Base-by-base conservation (phyloP, 1,284 basidiomycete genomes). In the Microstroma glucosiphilum region DNA sequence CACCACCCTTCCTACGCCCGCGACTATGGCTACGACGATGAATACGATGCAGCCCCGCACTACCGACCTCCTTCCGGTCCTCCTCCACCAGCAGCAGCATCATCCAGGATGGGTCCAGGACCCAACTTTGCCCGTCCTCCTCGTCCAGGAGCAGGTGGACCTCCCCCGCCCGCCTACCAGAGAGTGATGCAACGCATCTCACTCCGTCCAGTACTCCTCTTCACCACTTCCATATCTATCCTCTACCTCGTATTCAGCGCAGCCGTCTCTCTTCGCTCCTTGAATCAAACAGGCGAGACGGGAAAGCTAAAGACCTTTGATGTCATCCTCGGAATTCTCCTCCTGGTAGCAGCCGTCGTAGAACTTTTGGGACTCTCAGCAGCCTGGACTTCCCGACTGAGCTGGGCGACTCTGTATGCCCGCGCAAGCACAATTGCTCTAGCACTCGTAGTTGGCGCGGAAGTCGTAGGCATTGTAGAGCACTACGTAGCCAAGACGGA, bases 161-260 rank as follows among this genome's bases (percentile, higher is more conserved):
- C 30, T 37, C 30, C 30, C 9, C 30, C 30, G 30, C 30, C 30
- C 30, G 30, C 30, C 30, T 37, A 37, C 30, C 30, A 37, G 30
- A 3, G 30, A 37, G 30, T 37, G 4, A 37, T 37, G 30, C 30
- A 72, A 15, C 71, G 68, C 2, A 66, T 68, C 58, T 68, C 71
- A 26, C 61, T 75, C 1, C 71, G 73, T n/a, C 70, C 71, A 0
- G 64, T 75, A 53, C 42, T 75, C 43, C 60, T 75, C 51, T 61
- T 75, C 57, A 69, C 70, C 19, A 63, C 70, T n/a, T 61, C 73
- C 60, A 57, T 71, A 56, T 70, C 68, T 26, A 60, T 68, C 49
- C 57, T 73, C 62, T 75, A 73, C 60, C 69, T 73, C 19, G 40
- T 70, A 30, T 59, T 73, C 15, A 54, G 66, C 15, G 64, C 69